Conservation (phyloP, 352 stramenopile species). For the Phytophthora megakarya region DNA sequence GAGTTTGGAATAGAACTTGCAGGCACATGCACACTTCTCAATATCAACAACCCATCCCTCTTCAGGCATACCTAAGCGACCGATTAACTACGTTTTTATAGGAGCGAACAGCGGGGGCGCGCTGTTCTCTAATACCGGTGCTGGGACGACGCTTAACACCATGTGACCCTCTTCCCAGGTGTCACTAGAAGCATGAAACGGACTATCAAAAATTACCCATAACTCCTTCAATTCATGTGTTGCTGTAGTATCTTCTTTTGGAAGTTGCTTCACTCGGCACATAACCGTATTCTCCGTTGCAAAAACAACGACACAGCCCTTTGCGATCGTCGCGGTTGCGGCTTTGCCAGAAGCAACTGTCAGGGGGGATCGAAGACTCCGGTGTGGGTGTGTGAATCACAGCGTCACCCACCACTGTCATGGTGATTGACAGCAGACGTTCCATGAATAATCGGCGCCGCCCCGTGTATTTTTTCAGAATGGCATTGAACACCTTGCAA, state of each 20-base stretch:
- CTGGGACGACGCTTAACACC: background rate
- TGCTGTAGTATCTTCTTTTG: background rate
- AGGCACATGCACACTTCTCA: constrained; percentile 6
- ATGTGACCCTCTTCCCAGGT: background rate
- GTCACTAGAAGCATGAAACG: background rate
- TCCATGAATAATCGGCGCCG: constrained; percentile 16
- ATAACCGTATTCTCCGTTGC: background rate
- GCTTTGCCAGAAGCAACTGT: background rate
- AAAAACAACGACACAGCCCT: background rate
- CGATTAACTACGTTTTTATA: constrained; percentile 11
- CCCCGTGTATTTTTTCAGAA: constrained; percentile 12
- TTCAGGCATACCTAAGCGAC: constrained; percentile 10
- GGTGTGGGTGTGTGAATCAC: background rate
- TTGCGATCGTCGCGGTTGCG: background rate
- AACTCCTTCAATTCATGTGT: background rate
- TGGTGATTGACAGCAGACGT: constrained; percentile 1
- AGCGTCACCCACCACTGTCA: constrained; percentile 2
- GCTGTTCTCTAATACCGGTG: constrained; percentile 7
- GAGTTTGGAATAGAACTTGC: constrained; percentile 13
- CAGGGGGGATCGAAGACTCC: background rate
- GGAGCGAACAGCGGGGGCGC: background rate
- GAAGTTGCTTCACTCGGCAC: constrained; percentile 11
- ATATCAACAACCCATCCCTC: constrained; percentile 14
- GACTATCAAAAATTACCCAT: background rate
- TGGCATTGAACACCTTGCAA: too few relatives aligned